phyloP scores from a whole-genome alignment of 352 stramenopile species.

The Aphanomyces stellatus region DNA sequence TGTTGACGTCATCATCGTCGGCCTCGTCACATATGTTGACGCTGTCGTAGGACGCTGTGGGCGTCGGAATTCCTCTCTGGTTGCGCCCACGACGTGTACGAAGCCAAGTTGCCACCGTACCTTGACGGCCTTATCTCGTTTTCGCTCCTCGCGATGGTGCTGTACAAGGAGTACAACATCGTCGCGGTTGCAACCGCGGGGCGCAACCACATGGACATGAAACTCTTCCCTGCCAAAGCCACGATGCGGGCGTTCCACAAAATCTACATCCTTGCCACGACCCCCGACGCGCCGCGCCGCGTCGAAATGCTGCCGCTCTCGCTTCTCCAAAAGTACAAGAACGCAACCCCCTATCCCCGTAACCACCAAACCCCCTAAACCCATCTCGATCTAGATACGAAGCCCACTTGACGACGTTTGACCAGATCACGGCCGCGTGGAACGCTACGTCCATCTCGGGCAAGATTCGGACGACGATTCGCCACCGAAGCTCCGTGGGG shows the following conservation, averaged over 20 bases:
- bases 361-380: too few species aligned
- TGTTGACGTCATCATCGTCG: neutral
- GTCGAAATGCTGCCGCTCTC: neutral
- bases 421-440: neutral
- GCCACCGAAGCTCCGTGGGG: too few species aligned
- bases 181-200: constrained; percentile 37
- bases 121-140: constrained; percentile 46
- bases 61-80: constrained; percentile 52
- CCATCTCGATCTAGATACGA: neutral
- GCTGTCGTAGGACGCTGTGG: constrained; percentile 33
- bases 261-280: constrained; percentile 2
- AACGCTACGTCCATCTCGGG: neutral
- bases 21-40: too few species aligned
- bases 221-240: neutral
- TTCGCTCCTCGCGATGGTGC: constrained; percentile 35
- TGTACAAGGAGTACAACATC: constrained; percentile 59
- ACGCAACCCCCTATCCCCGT: too few species aligned
- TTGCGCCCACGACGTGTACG: constrained; percentile 45
- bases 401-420: neutral
- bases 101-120: constrained; percentile 42
- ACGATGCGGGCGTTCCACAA: neutral
- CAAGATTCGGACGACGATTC: neutral
- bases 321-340: constrained; percentile 14
- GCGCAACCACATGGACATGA: neutral
- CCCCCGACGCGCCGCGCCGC: neutral